Conservation (phyloP, 441 rosid species). For the Gossypium armourianum region DNA sequence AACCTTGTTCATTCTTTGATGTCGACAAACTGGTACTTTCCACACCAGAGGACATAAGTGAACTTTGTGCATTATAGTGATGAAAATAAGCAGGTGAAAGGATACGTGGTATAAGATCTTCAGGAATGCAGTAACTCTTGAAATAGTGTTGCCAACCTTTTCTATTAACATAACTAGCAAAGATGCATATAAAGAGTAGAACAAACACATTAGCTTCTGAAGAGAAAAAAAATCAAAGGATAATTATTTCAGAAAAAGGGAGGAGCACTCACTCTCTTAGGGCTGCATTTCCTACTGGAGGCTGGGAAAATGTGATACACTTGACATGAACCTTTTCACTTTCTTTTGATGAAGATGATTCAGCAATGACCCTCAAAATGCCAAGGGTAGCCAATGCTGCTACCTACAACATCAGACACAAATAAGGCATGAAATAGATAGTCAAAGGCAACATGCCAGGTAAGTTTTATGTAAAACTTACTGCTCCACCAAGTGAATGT, state of each 20-base stretch:
- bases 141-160: slow-evolving; percentile 90
- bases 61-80: slow-evolving; percentile 73
- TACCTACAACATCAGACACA: slow-evolving; percentile 35
- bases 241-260: slow-evolving; percentile 1
- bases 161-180: slow-evolving; percentile 65
- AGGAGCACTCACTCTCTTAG: slow-evolving; percentile 64
- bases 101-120: slow-evolving; percentile 87
- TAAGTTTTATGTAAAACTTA: slow-evolving; percentile 29
- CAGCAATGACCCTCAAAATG: slow-evolving; percentile 77
- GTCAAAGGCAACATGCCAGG: not conserved
- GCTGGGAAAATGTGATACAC: slow-evolving; percentile 92
- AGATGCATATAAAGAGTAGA: not conserved
- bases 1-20: slow-evolving; percentile 28
- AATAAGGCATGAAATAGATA: slow-evolving; percentile 10
- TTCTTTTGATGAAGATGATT: slow-evolving; percentile 62
- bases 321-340: slow-evolving; percentile 59
- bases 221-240: not conserved
- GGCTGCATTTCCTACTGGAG: slow-evolving; percentile 92
- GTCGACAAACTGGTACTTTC: slow-evolving; percentile 23
- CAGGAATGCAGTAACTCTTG: slow-evolving; percentile 93
- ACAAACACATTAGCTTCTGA: slow-evolving; percentile 10
- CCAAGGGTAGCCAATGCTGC: slow-evolving; percentile 94
- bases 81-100: slow-evolving; percentile 93
- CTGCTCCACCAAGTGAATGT: slow-evolving; percentile 98
- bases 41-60: slow-evolving; percentile 33